phyloP scores from a whole-genome alignment of 805 yeast genomes.

The Nematodospora valgi region DNA sequence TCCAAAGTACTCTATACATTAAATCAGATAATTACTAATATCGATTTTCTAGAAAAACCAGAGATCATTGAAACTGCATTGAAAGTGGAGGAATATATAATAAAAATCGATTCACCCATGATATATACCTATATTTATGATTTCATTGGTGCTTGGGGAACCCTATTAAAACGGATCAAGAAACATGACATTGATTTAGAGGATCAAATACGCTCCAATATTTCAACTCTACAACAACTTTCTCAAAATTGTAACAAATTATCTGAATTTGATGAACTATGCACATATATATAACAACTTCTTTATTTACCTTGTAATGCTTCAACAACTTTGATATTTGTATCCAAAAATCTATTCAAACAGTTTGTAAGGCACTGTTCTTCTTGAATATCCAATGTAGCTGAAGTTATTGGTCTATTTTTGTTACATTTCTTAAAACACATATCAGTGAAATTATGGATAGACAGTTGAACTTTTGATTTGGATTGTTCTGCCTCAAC shows the following conservation, averaged over 20 bases:
- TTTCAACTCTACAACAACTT: background rate
- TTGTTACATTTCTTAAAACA: slow-evolving; percentile 85
- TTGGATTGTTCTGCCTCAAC: slow-evolving; percentile 81
- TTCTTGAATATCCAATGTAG: slow-evolving; percentile 54
- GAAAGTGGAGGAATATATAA: slow-evolving; percentile 3
- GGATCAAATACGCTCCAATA: no score
- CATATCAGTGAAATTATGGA: slow-evolving; percentile 84
- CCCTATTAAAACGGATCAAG: slow-evolving; percentile 16
- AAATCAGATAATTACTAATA: slow-evolving; percentile 28
- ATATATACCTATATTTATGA: slow-evolving; percentile 29
- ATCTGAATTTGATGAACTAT: background rate
- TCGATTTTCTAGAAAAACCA: background rate
- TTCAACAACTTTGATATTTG: slow-evolving; percentile 80
- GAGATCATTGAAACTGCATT: slow-evolving; percentile 1
- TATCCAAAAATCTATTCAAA: slow-evolving; percentile 80
- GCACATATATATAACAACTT: background rate
- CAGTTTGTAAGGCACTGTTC: slow-evolving; percentile 76
- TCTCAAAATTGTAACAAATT: background rate
- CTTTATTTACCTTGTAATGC: slow-evolving; percentile 29
- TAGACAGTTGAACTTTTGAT: slow-evolving; percentile 81
- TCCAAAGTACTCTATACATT: slow-evolving; percentile 26
- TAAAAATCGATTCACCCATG: slow-evolving; percentile 7
- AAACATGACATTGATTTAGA: no score
- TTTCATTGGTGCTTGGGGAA: slow-evolving; percentile 34
- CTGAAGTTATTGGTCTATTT: slow-evolving; percentile 39